Evolutionary conservation across 1,139 yeast genomes (phyloP), one percentile per base, ranked within the genome.

Genomic region (Lipomyces yarrowii): DNA sequence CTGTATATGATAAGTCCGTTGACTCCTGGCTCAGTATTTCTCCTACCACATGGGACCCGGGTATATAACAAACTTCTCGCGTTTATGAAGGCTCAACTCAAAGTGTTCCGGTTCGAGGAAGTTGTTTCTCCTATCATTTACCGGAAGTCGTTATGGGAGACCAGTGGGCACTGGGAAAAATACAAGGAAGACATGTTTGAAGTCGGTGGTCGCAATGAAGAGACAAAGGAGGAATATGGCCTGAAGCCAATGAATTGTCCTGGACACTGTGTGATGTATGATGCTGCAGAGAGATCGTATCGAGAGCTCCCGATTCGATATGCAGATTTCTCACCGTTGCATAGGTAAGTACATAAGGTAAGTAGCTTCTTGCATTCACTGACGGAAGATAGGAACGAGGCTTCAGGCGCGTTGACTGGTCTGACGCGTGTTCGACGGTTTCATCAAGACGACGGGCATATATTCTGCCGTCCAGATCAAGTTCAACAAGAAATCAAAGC

Each of bases 221-320:
- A 78, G 64, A 78, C 75, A n/a, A 59, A 64, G 56, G 74, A 63
- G 8, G 78, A 81, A 1, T 91, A 83, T 75, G 98, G 97, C 69
- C 85, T 94, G 71, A 94, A 94, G 78, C 98, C 99, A 73, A 94
- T 94, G 99, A 94, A 94, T 82, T 93, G 98, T 81, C 99, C 99
- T 23, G 98, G 98, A 61, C 99, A 94, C 79, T 93, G 98, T 83
- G 78, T 94, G 71, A 84, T 94, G 76, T 94, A 90, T 82, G 88
- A 89, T 75, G 80, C 92, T 63, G 87, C 94, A 77, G 96, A 91
- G 77, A 87, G 97, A 78, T 90, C 97, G 1, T 91, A 92, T 81
- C 86, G 96, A 75, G 98, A 94, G 77, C 83, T 94, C 78, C 99
- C 99, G 70, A 86, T 96, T 87, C 87, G 98, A 82, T 92, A 90